A percentile compares a stretch with the other conserved stretches of the same genome.
Evolutionary conservation across 2,329 filamentous ascomycete genomes (phyloP).

Genomic region (Monosporascus sp.): DNA sequence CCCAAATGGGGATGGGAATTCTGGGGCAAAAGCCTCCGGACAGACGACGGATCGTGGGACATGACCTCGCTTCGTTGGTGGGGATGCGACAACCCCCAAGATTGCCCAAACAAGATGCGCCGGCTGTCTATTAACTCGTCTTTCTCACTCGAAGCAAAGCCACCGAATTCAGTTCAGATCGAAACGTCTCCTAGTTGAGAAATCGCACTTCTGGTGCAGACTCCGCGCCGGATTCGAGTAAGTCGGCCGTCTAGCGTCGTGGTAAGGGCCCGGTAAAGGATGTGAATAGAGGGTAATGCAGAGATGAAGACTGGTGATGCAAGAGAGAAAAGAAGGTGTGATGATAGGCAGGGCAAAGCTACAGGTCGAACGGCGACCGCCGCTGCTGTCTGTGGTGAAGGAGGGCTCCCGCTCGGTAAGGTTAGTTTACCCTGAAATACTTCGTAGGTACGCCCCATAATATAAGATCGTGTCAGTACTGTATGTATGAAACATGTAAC

Average conservation of each 20-base stretch:
- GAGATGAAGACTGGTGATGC: neutral
- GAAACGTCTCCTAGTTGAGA: too few relatives aligned
- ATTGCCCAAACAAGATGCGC: too few relatives aligned
- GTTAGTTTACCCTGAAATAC: neutral
- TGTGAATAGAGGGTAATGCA: neutral
- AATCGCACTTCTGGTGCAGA: too few relatives aligned
- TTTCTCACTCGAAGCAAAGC: too few relatives aligned
- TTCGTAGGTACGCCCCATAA: neutral
- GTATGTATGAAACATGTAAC: too few relatives aligned
- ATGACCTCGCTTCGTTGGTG: slow-evolving; percentile 30
- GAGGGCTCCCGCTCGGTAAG: neutral
- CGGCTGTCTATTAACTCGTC: too few relatives aligned
- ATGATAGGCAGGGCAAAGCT: neutral
- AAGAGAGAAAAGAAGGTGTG: neutral
- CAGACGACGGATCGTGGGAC: slow-evolving; percentile 56
- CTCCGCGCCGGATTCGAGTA: too few relatives aligned
- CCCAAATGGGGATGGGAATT: slow-evolving; percentile 64
- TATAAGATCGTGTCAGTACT: too few relatives aligned
- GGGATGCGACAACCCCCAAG: too few relatives aligned
- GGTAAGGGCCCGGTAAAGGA: neutral
- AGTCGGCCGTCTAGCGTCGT: neutral
- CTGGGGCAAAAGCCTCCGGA: slow-evolving; percentile 60
- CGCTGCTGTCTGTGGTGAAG: neutral
- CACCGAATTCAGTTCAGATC: too few relatives aligned
- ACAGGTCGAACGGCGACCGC: neutral